Evolutionary conservation across 306 rosid genomes (phyloP).

Genomic region (Pachyrhizus erosus): DNA sequence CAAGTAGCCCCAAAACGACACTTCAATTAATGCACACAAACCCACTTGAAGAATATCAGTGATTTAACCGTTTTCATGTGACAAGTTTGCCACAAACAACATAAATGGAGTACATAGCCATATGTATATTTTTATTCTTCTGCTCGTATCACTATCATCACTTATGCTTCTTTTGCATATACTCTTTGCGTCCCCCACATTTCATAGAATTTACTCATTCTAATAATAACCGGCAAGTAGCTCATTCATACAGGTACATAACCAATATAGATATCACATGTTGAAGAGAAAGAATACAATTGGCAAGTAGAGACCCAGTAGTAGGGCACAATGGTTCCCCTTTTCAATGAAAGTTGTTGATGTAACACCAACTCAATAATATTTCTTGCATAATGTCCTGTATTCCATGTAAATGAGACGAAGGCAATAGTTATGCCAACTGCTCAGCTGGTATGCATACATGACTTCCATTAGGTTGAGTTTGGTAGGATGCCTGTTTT

Average conservation of each 20-base stretch:
- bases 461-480: slow-evolving; percentile 20
- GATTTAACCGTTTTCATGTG: slow-evolving; percentile 14
- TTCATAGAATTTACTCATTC: slow-evolving; percentile 3
- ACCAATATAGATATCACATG: slow-evolving; percentile 28
- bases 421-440: slow-evolving; percentile 22
- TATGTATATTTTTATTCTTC: slow-evolving; percentile 7
- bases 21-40: neutral
- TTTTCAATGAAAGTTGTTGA: slow-evolving; percentile 31
- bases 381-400: slow-evolving; percentile 26
- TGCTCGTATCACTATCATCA: slow-evolving; percentile 35
- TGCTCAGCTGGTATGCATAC: slow-evolving; percentile 6
- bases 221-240: neutral
- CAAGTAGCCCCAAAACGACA: slow-evolving; percentile 15
- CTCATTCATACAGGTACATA: slow-evolving; percentile 19
- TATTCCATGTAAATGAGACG: slow-evolving; percentile 1
- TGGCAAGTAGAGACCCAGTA: neutral
- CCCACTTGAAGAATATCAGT: slow-evolving; percentile 32
- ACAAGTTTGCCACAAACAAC: slow-evolving; percentile 19
- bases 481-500: slow-evolving; percentile 12
- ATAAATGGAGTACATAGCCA: neutral
- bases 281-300: slow-evolving; percentile 28
- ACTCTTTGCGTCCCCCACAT: neutral
- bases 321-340: neutral
- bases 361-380: neutral
- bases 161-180: neutral